Base-by-base conservation (phyloP, 1,139 yeast species). In the Scheffersomyces segobiensis region DNA sequence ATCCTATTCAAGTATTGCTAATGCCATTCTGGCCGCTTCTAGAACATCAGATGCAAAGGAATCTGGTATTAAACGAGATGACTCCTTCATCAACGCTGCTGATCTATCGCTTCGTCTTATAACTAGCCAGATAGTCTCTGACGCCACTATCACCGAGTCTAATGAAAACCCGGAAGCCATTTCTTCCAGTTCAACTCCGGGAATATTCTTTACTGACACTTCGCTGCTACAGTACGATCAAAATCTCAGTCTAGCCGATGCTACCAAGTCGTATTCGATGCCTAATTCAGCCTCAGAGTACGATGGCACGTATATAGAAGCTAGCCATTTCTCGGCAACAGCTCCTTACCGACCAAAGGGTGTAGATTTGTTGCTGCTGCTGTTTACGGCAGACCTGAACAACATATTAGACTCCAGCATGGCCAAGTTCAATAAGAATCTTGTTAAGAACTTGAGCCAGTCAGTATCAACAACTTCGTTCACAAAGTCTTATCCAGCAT, bases 401-500 rank as follows among this genome's bases (percentile, higher is more conserved):
- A 32, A 24, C 8, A 20, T 12, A 17, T 32, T 17, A 7, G 50
- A 50, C 52, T 26, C 47, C 24, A 49, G 39, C 22, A 39, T 21
- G 17, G 49, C 51, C 24, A 48, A 20, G 50, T 53, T 55, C 46
- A 57, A 56, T 51, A 58, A 57, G 46, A 60, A 56, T 39, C 52
- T 63, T 14, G 56, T 62, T 6, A 61, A 57, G 55, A 63, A 59
- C 52, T 56, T 60, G 26, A 64, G 53, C 53, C 65, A 59, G 53
- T 50, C 67, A 57, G 56, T 59, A 6, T 52, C 57, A 60, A 52
- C 68, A 55, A 52, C 69, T 7, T 58, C 71, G 32, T 75, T 76
- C 61, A 73, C 72, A 14, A 74, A 73, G 61, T 75, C 79, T 19
- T 76, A 72, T 58, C 80, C 81, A 26, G 80, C 81, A 20, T 71